These are phyloP conservation scores for Ogataea wickerhamii DNA, from an alignment of 805 yeast species.

Conservation along the genomic window DNA sequence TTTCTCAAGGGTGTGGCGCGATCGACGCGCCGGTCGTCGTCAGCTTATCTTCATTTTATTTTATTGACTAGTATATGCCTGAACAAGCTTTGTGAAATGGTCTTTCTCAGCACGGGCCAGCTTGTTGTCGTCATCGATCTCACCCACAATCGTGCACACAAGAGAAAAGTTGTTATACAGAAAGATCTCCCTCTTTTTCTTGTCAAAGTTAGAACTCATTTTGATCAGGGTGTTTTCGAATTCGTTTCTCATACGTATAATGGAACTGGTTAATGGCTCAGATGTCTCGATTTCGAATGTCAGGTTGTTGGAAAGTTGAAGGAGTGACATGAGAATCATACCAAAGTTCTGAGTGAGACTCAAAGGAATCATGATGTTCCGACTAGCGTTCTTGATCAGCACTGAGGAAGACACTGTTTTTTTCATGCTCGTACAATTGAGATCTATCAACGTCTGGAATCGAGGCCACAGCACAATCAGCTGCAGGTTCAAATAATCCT, in stretches of 20 bases:
- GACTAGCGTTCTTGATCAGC: conserved; percentile 22
- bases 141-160: conserved; percentile 51
- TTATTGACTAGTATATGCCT: conserved; percentile 15
- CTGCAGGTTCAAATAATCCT: conserved; percentile 64
- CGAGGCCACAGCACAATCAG: conserved; percentile 80
- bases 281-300: conserved; percentile 34
- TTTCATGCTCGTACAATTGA: conserved; percentile 70
- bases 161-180: conserved; percentile 69
- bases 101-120: conserved; percentile 16
- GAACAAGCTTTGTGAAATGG: conserved; percentile 21
- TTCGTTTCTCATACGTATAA: conserved; percentile 69
- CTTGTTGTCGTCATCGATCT: conserved; percentile 33
- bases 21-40: conserved; percentile 4
- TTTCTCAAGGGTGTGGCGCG: too few species aligned
- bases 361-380: conserved; percentile 45
- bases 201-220: conserved; percentile 46
- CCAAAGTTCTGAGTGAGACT: conserved; percentile 78
- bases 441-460: conserved; percentile 71
- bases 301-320: conserved; percentile 45
- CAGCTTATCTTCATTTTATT: too few species aligned
- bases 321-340: conserved; percentile 62
- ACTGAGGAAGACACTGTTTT: conserved; percentile 43
- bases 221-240: conserved; percentile 78
- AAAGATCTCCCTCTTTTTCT: conserved; percentile 60
- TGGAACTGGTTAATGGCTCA: conserved; percentile 73